Evolutionary conservation across 2,329 filamentous ascomycete species (phyloP).

Genomic region (Diaporthe vexans): DNA sequence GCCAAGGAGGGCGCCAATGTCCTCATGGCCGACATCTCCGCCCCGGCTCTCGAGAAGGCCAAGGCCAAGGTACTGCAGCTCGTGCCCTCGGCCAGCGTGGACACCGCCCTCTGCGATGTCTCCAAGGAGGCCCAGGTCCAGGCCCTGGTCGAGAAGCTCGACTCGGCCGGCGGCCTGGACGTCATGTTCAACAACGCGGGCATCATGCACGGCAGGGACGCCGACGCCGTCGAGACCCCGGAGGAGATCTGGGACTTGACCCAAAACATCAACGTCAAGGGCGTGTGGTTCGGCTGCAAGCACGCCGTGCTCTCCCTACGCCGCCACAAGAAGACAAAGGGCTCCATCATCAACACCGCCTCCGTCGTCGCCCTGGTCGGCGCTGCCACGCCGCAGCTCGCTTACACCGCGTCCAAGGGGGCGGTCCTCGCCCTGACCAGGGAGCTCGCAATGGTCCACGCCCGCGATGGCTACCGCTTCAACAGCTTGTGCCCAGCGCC

Average conservation of each 20-base stretch:
- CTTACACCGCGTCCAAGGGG: slow-evolving; percentile 95
- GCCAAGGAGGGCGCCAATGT: slow-evolving; percentile 89
- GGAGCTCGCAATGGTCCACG: slow-evolving; percentile 92
- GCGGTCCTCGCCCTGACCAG: slow-evolving; percentile 91
- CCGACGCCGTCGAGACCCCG: slow-evolving; percentile 84
- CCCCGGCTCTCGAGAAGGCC: slow-evolving; percentile 82
- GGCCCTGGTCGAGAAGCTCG: slow-evolving; percentile 79
- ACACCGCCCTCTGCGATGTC: slow-evolving; percentile 72
- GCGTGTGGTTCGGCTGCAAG: slow-evolving; percentile 97
- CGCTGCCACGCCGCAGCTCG: slow-evolving; percentile 88
- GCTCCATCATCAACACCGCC: slow-evolving; percentile 92
- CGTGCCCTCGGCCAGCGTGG: slow-evolving; percentile 67
- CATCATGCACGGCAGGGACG: slow-evolving; percentile 91
- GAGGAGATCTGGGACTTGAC: slow-evolving; percentile 96
- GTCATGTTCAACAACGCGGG: slow-evolving; percentile 98
- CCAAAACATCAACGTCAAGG: slow-evolving; percentile 96
- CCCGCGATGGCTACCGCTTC: slow-evolving; percentile 89
- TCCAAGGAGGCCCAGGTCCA: slow-evolving; percentile 86
- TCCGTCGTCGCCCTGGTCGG: slow-evolving; percentile 90
- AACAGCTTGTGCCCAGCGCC: slow-evolving; percentile 92
- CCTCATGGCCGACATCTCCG: slow-evolving; percentile 88
- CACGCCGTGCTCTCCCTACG: slow-evolving; percentile 88
- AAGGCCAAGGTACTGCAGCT: slow-evolving; percentile 81
- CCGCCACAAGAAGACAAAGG: slow-evolving; percentile 82
- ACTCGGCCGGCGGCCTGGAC: slow-evolving; percentile 89